Evolutionary conservation across 176 grass and related monocot species (phyloP), one percentile per base, ranked within the genome.

Genomic region (Oryza punctata): DNA sequence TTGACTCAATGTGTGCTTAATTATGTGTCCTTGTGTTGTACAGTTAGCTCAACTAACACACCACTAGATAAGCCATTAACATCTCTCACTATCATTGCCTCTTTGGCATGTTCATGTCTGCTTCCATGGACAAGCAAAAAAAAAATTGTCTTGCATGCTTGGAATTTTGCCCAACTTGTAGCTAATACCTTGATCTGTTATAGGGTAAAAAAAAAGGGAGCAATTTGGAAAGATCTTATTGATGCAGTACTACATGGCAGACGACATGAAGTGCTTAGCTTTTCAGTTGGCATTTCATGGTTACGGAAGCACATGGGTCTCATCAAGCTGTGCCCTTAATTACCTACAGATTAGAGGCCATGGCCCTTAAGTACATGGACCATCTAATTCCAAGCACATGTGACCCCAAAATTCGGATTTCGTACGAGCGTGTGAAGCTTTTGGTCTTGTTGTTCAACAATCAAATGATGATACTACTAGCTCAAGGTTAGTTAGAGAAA

Each of bases 301-400:
- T 14, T n/a, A 64, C 25, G 33, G 35, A 25, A 78, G 61, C 47
- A 71, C 79, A 71, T 81, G 47, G 67, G n/a, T 8, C 21, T 41
- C 18, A 9, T 69, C 27, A 57, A 76, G 19, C 19, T 57, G 72
- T 75, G 47, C 65, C 27, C 78, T 69, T 57, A 16, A 59, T 75
- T 10, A 61, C n/a, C 69, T 16, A 44, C 3, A 63, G 30, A 25
- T 77, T 60, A 21, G 19, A 14, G 32, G 26, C 32, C 74, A 25
- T 40, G 74, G 30, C 74, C 29, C 74, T 29, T 15, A 40, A 77
- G 30, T 40, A 77, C 16, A 66, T 30, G 25, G 54, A 14, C 8
- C 78, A 57, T n/a, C 21, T 27, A 81, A 70, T 70, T 81, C 66
- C 66, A 81, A 70, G 6, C 29, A 41, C 67, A 81, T 41, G 47